A percentile compares a stretch with the other conserved stretches of the same genome.
phyloP scores from a whole-genome alignment of 73 alveolate genomes.

The Blepharisma stoltei region DNA sequence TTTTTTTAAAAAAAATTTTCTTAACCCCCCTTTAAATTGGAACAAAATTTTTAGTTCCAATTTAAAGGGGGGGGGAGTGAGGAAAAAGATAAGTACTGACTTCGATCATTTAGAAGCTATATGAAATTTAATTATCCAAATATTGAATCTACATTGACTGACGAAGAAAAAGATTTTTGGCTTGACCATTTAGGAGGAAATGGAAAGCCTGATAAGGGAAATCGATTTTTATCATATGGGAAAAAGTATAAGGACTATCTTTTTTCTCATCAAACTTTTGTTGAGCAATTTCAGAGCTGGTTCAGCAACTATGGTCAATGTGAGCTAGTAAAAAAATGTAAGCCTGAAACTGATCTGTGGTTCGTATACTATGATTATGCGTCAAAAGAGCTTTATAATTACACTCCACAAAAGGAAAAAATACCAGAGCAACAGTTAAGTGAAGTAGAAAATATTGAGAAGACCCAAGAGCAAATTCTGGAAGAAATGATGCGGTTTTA shows the following conservation, averaged over 20 bases:
- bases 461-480: too few relatives aligned
- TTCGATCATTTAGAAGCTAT: constrained; percentile 5
- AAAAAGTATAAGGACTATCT: constrained; percentile 1
- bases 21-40: too few relatives aligned
- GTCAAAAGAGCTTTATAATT: constrained; percentile 4
- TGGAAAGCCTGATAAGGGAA: constrained; percentile 18
- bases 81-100: constrained; percentile 27
- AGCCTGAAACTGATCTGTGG: constrained; percentile 17
- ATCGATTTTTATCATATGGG: constrained; percentile 13
- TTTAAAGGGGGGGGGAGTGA: too few relatives aligned
- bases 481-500: too few relatives aligned
- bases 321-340: background rate
- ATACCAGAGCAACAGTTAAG: too few relatives aligned
- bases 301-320: background rate
- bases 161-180: constrained; percentile 13
- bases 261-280: constrained; percentile 3
- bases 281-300: background rate
- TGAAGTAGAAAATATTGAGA: too few relatives aligned
- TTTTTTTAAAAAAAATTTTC: too few relatives aligned
- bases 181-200: constrained; percentile 19
- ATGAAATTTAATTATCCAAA: background rate
- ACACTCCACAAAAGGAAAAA: background rate
- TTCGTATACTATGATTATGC: constrained; percentile 24
- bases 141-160: background rate
- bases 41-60: too few relatives aligned